phyloP scores from a whole-genome alignment of 225 moss, liverwort and hornwort genomes.

The Bryoerythrophyllum caledonicum region DNA sequence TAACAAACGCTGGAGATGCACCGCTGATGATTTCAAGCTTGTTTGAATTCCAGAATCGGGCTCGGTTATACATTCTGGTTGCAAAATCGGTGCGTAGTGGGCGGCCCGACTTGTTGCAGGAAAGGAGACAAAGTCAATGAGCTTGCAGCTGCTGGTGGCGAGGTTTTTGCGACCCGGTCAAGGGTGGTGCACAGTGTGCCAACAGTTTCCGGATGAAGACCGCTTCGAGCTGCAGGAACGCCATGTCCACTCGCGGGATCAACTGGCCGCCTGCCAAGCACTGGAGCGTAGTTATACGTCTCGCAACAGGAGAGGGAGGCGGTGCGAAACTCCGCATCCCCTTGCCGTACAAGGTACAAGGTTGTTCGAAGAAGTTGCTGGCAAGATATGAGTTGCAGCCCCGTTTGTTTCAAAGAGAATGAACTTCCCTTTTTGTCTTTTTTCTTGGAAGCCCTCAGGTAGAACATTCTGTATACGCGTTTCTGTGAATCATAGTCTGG shows the following conservation, averaged over 20 bases:
- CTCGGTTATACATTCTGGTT: not conserved
- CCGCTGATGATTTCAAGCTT: slow-evolving; percentile 13
- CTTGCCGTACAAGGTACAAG: not conserved
- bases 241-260: not conserved
- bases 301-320: not conserved
- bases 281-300: not conserved
- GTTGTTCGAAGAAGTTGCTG: slow-evolving; percentile 18
- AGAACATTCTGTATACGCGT: slow-evolving; percentile 20
- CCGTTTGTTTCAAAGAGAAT: not conserved
- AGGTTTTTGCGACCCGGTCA: slow-evolving; percentile 16
- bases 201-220: not conserved
- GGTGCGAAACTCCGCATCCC: not conserved
- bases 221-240: not conserved
- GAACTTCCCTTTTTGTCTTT: not conserved
- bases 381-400: not conserved
- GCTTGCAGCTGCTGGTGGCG: not conserved
- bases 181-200: slow-evolving; percentile 12
- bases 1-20: no score
- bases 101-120: not conserved
- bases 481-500: not conserved
- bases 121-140: slow-evolving; percentile 20
- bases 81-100: not conserved
- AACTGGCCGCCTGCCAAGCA: not conserved
- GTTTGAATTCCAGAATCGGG: slow-evolving; percentile 11
- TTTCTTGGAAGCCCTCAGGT: not conserved